A percentile compares a stretch with the other conserved stretches of the same genome.
Conservation (phyloP, 1,139 yeast species). For the Suhomyces coccinellae region DNA sequence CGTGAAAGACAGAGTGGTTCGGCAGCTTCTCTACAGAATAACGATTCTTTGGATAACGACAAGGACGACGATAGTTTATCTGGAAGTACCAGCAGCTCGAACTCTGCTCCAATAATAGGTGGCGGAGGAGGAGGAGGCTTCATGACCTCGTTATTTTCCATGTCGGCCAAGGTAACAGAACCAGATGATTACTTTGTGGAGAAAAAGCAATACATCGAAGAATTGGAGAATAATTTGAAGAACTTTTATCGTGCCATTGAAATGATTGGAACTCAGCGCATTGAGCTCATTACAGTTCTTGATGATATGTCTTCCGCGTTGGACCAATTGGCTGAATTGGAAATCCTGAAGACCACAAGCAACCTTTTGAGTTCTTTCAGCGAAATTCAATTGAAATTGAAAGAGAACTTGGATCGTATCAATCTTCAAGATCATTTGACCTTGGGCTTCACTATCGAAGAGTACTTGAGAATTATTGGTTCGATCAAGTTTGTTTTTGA, state of each 20-base stretch:
- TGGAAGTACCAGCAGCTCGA: constrained; percentile 6
- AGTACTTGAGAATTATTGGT: constrained; percentile 74
- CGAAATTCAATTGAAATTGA: constrained; percentile 67
- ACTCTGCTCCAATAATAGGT: constrained; percentile 11
- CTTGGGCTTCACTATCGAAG: constrained; percentile 84
- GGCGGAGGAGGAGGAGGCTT: constrained; percentile 48
- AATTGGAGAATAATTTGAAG: constrained; percentile 70
- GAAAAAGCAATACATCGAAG: constrained; percentile 68
- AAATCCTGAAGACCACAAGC: constrained; percentile 67
- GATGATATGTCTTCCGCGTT: constrained; percentile 55
- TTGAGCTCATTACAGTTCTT: constrained; percentile 56
- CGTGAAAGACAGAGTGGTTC: constrained; percentile 59
- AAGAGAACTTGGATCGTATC: constrained; percentile 74
- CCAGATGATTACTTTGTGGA: constrained; percentile 77
- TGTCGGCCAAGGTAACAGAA: constrained; percentile 65
- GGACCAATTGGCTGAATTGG: constrained; percentile 74
- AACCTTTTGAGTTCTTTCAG: constrained; percentile 60
- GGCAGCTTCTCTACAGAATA: constrained; percentile 48
- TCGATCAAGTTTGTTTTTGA: constrained; percentile 75
- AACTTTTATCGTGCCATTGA: constrained; percentile 73
- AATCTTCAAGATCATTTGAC: constrained; percentile 86
- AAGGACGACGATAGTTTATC: constrained; percentile 16
- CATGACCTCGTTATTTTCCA: constrained; percentile 62
- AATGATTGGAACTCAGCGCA: constrained; percentile 69
- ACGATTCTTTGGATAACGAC: constrained; percentile 40